Percentiles rank a stretch among this genome's conserved stretches.
Conservation (phyloP, 1,139 yeast species). For the Diutina rugosa region DNA sequence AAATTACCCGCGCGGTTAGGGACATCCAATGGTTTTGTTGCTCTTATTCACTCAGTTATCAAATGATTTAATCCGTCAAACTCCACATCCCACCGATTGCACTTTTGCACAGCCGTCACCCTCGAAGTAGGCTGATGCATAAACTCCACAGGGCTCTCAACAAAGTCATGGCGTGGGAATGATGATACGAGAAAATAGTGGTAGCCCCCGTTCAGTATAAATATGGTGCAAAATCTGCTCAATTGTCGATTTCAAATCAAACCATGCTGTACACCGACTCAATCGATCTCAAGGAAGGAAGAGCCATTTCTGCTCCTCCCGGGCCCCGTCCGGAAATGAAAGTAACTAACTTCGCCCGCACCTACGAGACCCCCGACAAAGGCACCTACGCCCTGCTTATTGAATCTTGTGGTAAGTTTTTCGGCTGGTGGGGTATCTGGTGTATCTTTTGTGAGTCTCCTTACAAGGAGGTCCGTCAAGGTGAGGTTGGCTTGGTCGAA, state of each 20-base stretch:
- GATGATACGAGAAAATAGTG: background rate
- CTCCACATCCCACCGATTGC: too few relatives aligned
- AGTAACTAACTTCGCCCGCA: conserved; percentile 17
- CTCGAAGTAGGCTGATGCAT: background rate
- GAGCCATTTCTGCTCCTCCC: background rate
- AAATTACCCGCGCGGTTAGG: too few relatives aligned
- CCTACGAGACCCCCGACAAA: conserved; percentile 22
- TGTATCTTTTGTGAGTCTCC: conserved; percentile 53
- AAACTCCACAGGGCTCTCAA: background rate
- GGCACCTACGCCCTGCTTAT: conserved; percentile 29
- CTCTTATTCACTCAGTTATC: too few relatives aligned
- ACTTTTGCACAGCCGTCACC: background rate
- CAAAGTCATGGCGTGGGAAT: background rate
- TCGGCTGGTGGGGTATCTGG: conserved; percentile 50
- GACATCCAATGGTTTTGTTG: too few relatives aligned
- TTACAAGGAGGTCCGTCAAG: conserved; percentile 49
- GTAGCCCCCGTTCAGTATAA: background rate
- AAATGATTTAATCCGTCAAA: too few relatives aligned
- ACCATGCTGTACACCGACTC: background rate
- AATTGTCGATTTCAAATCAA: too few relatives aligned
- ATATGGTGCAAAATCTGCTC: background rate
- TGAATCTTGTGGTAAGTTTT: conserved; percentile 27
- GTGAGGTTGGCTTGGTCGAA: conserved; percentile 59
- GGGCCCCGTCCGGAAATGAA: conserved; percentile 7
- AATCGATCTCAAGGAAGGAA: background rate